Base-by-base conservation (phyloP, 148 eudicot genomes). In the Fagopyrum esculentum region DNA sequence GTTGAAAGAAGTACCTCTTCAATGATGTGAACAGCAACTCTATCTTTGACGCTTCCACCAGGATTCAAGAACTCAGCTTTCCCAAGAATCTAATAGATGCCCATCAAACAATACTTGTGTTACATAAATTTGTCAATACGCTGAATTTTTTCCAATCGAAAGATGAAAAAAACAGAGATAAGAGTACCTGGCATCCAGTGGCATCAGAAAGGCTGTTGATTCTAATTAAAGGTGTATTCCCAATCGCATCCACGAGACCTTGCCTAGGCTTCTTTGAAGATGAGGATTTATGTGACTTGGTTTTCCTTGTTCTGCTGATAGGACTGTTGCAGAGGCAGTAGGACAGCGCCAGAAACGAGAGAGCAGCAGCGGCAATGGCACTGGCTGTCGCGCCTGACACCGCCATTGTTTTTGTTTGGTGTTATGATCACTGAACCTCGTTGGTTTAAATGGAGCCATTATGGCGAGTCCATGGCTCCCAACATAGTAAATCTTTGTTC, bases 41-140 rank as follows among this genome's bases (percentile, higher is more conserved):
- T 90, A 75, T 92, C 98, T 81, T 95, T 95, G 17, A 95, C 93
- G 75, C 97, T 95, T 52, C 97, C 98, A 13, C 98, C 97, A 12
- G 98, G 97, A 78, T 92, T 95, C 81, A 95, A 85, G 74, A 95
- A 90, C 85, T 95, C 97, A 0, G 98, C 96, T 78, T 95, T 95
- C 46, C 97, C 98, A 6, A 92, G 79, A 84, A 95, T 95, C 98
- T 95, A 71, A 69, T 70, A 51, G 56, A 4, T 48, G n/a, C 48
- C 17, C 60, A 22, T 55, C 52, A 15, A 52, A 35, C 26, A 49
- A 57, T 17, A 57, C 60, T 55, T 55, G 17, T 1, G 40, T 29
- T 40, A 7, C 69, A 9, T 29, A 44, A 66, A 69, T 69, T 40
- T 69, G 3, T 6, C 45, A 66, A 16, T 29, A 48, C 22, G 48